phyloP scores from a whole-genome alignment of 75 land plant genomes.

The Picea sitchensis region DNA sequence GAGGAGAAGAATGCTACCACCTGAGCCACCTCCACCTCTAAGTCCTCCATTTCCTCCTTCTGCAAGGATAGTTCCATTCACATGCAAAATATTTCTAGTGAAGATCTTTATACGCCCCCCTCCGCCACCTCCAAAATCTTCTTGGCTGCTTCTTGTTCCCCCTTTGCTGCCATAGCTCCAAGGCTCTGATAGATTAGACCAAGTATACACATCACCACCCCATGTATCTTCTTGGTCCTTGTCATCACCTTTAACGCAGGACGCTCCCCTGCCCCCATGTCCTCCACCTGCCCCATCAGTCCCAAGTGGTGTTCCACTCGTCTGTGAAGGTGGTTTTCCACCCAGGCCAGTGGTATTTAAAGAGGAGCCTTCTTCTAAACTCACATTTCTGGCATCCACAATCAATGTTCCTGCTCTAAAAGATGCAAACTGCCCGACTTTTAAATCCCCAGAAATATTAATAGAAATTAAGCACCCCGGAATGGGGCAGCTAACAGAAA shows the following conservation, averaged over 20 bases:
- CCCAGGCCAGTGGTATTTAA: conserved; percentile 67
- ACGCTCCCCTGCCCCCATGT: conserved; percentile 92
- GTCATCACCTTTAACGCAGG: conserved; percentile 47
- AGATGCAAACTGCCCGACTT: conserved; percentile 43
- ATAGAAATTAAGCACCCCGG: conserved; percentile 58
- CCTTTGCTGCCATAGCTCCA: conserved; percentile 88
- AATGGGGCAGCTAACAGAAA: conserved; percentile 40
- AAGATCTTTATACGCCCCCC: conserved; percentile 66
- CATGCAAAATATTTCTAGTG: conserved; percentile 25
- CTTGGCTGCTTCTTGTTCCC: conserved; percentile 60
- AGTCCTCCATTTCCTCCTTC: conserved; percentile 89
- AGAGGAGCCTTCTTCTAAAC: conserved; percentile 36
- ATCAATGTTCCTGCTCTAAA: conserved; percentile 51
- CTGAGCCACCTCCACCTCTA: conserved; percentile 97
- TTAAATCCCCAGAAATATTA: conserved; percentile 58
- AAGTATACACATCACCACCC: conserved; percentile 94
- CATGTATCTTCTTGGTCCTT: conserved; percentile 81
- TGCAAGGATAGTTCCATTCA: conserved; percentile 67
- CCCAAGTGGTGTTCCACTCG: conserved; percentile 80
- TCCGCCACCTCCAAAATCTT: conserved; percentile 80
- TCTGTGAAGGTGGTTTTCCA: conserved; percentile 79
- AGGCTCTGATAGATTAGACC: conserved; percentile 68
- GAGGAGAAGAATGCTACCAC: conserved; percentile 73
- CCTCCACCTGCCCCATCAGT: conserved; percentile 89
- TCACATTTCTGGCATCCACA: conserved; percentile 53